Base-by-base conservation (phyloP, 2,329 filamentous ascomycete genomes). In the Cladosporium velox region DNA sequence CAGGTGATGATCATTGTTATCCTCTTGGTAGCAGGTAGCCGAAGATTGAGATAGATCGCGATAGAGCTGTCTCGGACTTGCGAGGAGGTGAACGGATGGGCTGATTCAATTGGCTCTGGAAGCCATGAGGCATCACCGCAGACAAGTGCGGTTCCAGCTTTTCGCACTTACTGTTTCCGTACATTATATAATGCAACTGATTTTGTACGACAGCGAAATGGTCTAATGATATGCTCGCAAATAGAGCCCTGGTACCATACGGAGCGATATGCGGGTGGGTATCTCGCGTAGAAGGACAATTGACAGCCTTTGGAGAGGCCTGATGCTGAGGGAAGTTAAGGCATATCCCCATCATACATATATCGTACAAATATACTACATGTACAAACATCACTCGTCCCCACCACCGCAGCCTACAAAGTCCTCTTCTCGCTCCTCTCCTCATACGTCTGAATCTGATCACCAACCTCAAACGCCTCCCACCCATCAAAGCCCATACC, bases 391-490 rank as follows among this genome's bases (percentile, higher is more conserved):
- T n/a, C 32, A 21, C 32, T 34, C n/a, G 38, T 55, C 11, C 15
- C 51, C 24, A 32, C 15, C 18, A 34, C 3, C n/a, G 35, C 30
- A 34, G n/a, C 59, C 72, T 79, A 83, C 76, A 84, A 72, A 65
- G 68, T 81, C 73, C 92, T 85, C 83, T 90, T 90, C 79, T 95
- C 91, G 65, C 79, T 80, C 21, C 88, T 85, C 79, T 93, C 90
- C 75, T 97, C 92, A 74, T 93, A 96, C 38, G 88, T 89, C 81
- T 98, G 95, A 68, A 99, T 86, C 77, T 90, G 87, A 79, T 99
- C 95, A 32, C 94, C 95, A 15, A 88, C 83, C 74, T 89, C 78
- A 76, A 98, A 90, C 26, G 88, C 90, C 58, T 90, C 84, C 88
- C 92, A 99, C 35, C 84, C 85, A 3, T 90, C 88, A 73, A 99